Evolutionary conservation across 1,139 yeast genomes (phyloP).

Genomic region (Saccharomyces uvarum): DNA sequence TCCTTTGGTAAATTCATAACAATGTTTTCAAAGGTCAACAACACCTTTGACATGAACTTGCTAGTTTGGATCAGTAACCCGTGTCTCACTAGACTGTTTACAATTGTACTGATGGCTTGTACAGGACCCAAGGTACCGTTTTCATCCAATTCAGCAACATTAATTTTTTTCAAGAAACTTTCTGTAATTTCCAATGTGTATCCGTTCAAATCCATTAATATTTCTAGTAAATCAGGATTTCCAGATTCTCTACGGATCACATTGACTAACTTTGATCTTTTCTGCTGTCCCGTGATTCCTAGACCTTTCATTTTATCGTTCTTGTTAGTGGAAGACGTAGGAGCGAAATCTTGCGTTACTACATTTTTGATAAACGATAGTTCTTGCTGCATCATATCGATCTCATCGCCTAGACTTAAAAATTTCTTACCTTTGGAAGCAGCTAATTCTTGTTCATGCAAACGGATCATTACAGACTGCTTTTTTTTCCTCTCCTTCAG

Average conservation of each 20-base stretch:
- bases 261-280: not conserved
- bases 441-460: not conserved
- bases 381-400: not conserved
- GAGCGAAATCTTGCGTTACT: not conserved
- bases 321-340: not conserved
- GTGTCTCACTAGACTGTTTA: slow-evolving; percentile 47
- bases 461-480: not conserved
- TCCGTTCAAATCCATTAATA: slow-evolving; percentile 39
- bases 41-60: not conserved
- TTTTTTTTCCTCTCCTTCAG: not conserved
- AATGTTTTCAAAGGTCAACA: slow-evolving; percentile 60
- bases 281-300: not conserved
- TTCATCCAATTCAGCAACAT: slow-evolving; percentile 75
- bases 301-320: not conserved
- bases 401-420: not conserved
- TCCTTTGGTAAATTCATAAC: slow-evolving; percentile 67
- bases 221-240: not conserved
- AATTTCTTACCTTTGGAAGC: not conserved
- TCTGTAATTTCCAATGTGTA: slow-evolving; percentile 75
- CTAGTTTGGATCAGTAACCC: not conserved
- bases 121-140: slow-evolving; percentile 92
- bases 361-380: not conserved
- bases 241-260: not conserved
- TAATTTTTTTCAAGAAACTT: slow-evolving; percentile 73
- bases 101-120: slow-evolving; percentile 76